A percentile compares a stretch with the other conserved stretches of the same genome.
These are phyloP conservation scores for Primulina tabacum DNA, from an alignment of 257 asterid genomes.

Conservation along the genomic window DNA sequence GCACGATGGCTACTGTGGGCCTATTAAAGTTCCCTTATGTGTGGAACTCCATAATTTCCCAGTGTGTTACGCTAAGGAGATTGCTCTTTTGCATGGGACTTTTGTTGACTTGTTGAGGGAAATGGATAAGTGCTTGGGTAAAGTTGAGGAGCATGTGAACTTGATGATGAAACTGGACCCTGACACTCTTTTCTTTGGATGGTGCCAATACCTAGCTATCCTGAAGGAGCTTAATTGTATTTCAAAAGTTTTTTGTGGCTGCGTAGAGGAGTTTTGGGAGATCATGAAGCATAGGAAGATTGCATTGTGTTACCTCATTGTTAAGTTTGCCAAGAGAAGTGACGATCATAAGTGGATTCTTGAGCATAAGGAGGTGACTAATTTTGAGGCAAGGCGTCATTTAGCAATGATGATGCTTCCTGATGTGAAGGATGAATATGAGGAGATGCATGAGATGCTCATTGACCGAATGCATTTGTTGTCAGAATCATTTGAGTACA, in stretches of 20 bases:
- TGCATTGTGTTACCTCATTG: slow-evolving; percentile 58
- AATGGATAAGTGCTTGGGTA: slow-evolving; percentile 51
- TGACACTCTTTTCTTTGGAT: slow-evolving; percentile 38
- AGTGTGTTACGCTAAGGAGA: slow-evolving; percentile 37
- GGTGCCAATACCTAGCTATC: slow-evolving; percentile 59
- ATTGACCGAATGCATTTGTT: slow-evolving; percentile 82
- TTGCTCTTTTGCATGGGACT: slow-evolving; percentile 35
- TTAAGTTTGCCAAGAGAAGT: slow-evolving; percentile 61
- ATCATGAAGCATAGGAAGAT: slow-evolving; percentile 51
- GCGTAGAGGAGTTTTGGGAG: slow-evolving; percentile 63
- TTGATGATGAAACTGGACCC: slow-evolving; percentile 32
- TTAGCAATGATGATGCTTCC: slow-evolving; percentile 80
- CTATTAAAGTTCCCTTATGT: slow-evolving; percentile 33
- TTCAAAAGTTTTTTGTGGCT: slow-evolving; percentile 53
- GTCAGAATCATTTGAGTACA: slow-evolving; percentile 78
- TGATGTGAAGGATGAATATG: slow-evolving; percentile 77
- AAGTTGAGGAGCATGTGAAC: slow-evolving; percentile 46
- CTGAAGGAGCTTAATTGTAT: slow-evolving; percentile 63
- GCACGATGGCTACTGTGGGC: slow-evolving; percentile 28
- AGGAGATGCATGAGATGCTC: slow-evolving; percentile 90
- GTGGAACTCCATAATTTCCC: slow-evolving; percentile 32
- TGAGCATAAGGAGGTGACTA: slow-evolving; percentile 66
- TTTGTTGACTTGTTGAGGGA: slow-evolving; percentile 49
- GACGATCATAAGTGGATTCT: slow-evolving; percentile 79
- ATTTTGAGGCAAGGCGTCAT: slow-evolving; percentile 84